Evolutionary conservation across 2,329 filamentous ascomycete species (phyloP).

Genomic region (Xylaria sp.): DNA sequence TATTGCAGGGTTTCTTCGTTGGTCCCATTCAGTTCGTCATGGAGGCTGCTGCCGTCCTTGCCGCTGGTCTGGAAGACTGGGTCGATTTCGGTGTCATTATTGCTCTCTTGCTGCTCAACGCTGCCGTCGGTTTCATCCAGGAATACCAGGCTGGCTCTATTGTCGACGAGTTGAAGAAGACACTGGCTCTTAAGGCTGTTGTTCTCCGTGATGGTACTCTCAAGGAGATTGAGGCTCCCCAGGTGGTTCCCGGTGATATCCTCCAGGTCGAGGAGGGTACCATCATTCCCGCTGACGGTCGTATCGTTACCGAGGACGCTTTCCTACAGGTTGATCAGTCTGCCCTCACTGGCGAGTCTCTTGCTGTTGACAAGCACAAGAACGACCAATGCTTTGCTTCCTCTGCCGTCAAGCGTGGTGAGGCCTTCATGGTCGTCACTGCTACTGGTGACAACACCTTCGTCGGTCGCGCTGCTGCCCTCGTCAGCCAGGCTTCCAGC

Average conservation of each 20-base stretch:
- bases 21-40: constrained; percentile 94
- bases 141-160: constrained; percentile 91
- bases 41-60: constrained; percentile 83
- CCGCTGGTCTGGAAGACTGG: constrained; percentile 86
- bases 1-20: constrained; percentile 69
- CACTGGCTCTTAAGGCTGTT: constrained; percentile 83
- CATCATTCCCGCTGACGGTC: constrained; percentile 88
- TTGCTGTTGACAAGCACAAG: constrained; percentile 87
- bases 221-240: constrained; percentile 79
- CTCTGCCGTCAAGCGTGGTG: constrained; percentile 88
- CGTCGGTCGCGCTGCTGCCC: constrained; percentile 84
- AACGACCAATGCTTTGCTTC: constrained; percentile 83
- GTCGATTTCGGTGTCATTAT: constrained; percentile 94
- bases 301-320: constrained; percentile 80
- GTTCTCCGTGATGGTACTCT: constrained; percentile 82
- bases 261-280: constrained; percentile 89
- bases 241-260: constrained; percentile 89
- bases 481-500: constrained; percentile 77
- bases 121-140: constrained; percentile 83
- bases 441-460: constrained; percentile 89
- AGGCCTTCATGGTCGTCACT: constrained; percentile 81
- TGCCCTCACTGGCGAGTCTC: constrained; percentile 88
- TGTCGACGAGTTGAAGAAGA: constrained; percentile 90
- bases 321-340: constrained; percentile 93
- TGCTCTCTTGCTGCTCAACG: constrained; percentile 82